Percentiles rank a stretch among this genome's conserved stretches.
phyloP scores from a whole-genome alignment of 1,284 basidiomycete species.

The Tilletia caries region DNA sequence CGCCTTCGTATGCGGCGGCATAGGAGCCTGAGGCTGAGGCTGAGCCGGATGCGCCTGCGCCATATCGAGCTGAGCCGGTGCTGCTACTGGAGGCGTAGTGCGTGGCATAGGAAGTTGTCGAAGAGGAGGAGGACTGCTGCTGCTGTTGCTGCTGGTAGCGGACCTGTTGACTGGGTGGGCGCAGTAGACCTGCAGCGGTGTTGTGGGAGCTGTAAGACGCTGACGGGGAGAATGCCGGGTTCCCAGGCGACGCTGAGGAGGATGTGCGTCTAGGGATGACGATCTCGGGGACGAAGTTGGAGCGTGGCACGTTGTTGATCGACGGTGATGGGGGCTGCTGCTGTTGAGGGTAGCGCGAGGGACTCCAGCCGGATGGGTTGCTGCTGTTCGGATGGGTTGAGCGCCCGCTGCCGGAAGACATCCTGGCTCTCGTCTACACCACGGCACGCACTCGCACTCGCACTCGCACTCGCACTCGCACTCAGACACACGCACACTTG shows the following conservation, averaged over 20 bases:
- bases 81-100: too few relatives aligned
- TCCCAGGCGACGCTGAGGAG: neutral
- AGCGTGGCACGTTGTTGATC: neutral
- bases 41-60: neutral
- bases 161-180: neutral
- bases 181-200: neutral
- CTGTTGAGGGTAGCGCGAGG: neutral
- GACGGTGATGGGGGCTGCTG: slow-evolving; percentile 2
- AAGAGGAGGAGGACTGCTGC: neutral
- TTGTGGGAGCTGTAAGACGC: neutral
- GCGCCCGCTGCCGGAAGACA: too few relatives aligned
- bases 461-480: too few relatives aligned
- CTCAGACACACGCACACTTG: too few relatives aligned
- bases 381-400: too few relatives aligned
- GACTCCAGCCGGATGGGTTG: neutral
- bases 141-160: neutral
- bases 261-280: slow-evolving; percentile 7
- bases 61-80: neutral
- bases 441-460: too few relatives aligned
- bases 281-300: slow-evolving; percentile 2
- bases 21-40: too few relatives aligned
- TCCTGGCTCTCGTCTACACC: too few relatives aligned
- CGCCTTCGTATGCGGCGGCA: neutral
- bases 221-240: neutral
- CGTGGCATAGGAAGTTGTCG: too few relatives aligned